Conservation (phyloP, 2,329 filamentous ascomycete species). For the Exophiala xenobiotica region DNA sequence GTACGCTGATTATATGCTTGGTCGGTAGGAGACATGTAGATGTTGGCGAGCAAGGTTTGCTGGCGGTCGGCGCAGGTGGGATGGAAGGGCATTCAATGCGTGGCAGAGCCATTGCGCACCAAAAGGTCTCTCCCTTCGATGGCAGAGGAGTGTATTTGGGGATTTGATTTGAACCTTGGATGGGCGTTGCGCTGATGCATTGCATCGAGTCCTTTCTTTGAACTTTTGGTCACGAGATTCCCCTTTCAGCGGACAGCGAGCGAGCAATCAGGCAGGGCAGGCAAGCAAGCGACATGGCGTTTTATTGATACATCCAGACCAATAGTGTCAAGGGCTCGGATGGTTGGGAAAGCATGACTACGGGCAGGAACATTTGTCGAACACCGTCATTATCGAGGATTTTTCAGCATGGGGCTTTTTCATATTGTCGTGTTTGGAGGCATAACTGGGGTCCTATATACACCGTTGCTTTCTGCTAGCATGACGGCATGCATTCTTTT, state of each 20-base stretch:
- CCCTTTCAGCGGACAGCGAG: conserved; percentile 22
- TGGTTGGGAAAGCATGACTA: conserved; percentile 10
- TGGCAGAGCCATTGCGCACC: background rate
- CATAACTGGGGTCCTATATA: background rate
- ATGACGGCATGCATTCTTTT: no score
- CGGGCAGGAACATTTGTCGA: background rate
- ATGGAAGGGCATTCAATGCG: background rate
- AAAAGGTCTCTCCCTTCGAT: no score
- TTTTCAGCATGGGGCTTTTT: background rate
- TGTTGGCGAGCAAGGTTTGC: background rate
- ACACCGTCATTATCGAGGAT: conserved; percentile 18
- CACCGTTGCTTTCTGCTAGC: no score
- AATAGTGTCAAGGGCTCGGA: background rate
- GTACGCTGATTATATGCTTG: conserved; percentile 52
- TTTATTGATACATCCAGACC: background rate
- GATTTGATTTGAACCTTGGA: no score
- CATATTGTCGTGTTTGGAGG: background rate
- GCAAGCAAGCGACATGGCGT: conserved; percentile 22
- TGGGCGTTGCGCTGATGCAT: background rate
- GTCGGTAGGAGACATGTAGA: conserved; percentile 31
- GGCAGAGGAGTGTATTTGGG: no score
- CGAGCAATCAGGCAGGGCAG: conserved; percentile 9
- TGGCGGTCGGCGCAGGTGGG: background rate
- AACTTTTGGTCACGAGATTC: conserved; percentile 21
- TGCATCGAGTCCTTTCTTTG: background rate